Base-by-base conservation (phyloP, 345 rosid genomes). In the Murraya koenigii region DNA sequence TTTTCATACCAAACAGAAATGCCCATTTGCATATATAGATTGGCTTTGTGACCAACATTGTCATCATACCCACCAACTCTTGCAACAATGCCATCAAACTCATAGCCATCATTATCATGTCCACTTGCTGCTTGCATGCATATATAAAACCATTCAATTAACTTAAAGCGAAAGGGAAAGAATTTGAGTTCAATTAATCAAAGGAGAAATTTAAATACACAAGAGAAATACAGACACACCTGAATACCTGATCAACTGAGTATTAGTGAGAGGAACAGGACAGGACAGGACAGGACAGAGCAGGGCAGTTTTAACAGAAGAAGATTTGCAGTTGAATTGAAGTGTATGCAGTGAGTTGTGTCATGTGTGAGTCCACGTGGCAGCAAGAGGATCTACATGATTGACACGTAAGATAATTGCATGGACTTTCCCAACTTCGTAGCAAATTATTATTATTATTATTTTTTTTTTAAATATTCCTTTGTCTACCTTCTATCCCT, bases 1-100 rank as follows among this genome's bases (percentile, higher is more conserved):
- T 83, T 82, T 65, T 90, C 78, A 87, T 20, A 49, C 87, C 77
- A 79, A 88, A 79, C 23, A 80, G 0, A 59, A 87, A 75, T 47
- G 82, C 73, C 35, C 49, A 79, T 78, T 82, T 89, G 82, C 87
- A 81, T 33, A 89, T 10, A 23, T 75, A 55, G 76, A 89, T 79
- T 23, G 92, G 93, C 79, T 82, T 87, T 6, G 82, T 85, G 66
- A 80, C 86, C 64, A 86, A 59, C 72, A 78, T 74, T 52, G 84
- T 69, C 17, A 77, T 26, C 28, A 56, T 66, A 69, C 83, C 77
- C 80, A 85, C 75, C 69, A 82, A 70, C 62, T 82, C 86, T 3
- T 78, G 65, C 60, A 81, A 71, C 65, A 84, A 47, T 39, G 79
- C 81, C 80, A 78, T 84, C 33, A 71, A 32, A 78, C 85, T 85